Evolutionary conservation across 345 rosid genomes (phyloP), one percentile per base, ranked within the genome.

Genomic region (Conringia planisiliqua): DNA sequence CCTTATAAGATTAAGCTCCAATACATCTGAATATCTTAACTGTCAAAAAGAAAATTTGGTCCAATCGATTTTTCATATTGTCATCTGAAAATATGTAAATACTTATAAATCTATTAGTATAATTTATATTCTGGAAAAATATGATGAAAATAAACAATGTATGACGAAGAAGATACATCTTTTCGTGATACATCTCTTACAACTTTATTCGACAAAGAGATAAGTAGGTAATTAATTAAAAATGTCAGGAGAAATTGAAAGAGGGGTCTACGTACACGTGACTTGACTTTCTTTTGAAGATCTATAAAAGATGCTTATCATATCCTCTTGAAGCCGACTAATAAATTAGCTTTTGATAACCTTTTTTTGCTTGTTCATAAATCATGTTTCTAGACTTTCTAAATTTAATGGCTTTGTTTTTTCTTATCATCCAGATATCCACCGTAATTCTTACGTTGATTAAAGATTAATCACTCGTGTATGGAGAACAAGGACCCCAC

Each of bases 261-360:
- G 30, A 8, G n/a, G 30, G 68, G 55, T 59, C 78, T 39, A 48
- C 35, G 22, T 58, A 42, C 79, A 68, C 74, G 70, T 69, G 79
- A 76, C 64, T 62, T 76, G 74, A 76, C 79, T 76, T 68, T 68
- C 30, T 39, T 66, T 29, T 16, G 7, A 51, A 76, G 22, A 76
- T 76, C 70, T 68, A 17, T 22, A 57, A 58, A 74, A 56, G 42
- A 74, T 66, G 60, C 52, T 68, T 61, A 68, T 42, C 69, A 22
- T 60, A 74, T 66, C 66, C 33, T 47, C 60, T 66, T 4, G 54
- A 20, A 9, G 24, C 63, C 55, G 13, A 71, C 75, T 71, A 42
- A 30, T 58, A 9, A 43, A 9, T 2, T 43, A 40, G 11, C 70
- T 54, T 72, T 54, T n/a, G 11, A 50, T 30, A 38, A 32, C 52